Conservation (phyloP, 108 stramenopile species). For the Nannochloropsis oceanica region DNA sequence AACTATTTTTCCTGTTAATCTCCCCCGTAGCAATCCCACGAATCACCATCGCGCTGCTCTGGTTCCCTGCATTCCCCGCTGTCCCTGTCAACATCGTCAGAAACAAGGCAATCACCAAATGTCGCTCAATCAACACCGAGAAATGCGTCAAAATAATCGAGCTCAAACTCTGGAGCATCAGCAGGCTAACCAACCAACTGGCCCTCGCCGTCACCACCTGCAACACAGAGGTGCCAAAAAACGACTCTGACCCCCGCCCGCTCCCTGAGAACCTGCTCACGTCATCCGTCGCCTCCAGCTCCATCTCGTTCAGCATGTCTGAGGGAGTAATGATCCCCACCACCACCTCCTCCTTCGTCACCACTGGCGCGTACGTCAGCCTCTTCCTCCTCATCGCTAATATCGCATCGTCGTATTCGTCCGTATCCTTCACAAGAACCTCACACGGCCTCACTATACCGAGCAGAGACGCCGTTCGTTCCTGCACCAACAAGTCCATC, state of each 20-base stretch:
- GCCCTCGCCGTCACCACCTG: constrained; percentile 4
- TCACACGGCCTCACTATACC: background rate
- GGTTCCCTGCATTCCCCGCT: constrained; percentile 38
- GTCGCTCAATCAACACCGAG: background rate
- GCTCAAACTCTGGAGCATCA: constrained; percentile 25
- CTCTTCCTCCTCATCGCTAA: background rate
- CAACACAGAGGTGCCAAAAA: constrained; percentile 21
- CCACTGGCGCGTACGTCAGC: constrained; percentile 10
- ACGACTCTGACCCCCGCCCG: constrained; percentile 20
- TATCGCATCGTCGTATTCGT: background rate
- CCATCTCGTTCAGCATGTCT: constrained; percentile 7
- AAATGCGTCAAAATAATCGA: constrained; percentile 27
- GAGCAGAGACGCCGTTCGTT: background rate
- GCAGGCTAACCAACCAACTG: constrained; percentile 24
- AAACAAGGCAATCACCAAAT: constrained; percentile 36
- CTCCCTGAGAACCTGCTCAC: constrained; percentile 21
- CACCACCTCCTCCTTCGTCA: constrained; percentile 14
- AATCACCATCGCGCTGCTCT: constrained; percentile 19
- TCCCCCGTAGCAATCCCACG: constrained; percentile 38
- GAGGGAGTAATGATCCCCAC: constrained; percentile 19
- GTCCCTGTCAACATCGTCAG: constrained; percentile 42
- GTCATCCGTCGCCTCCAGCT: constrained; percentile 26
- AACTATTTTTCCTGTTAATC: constrained; percentile 6
- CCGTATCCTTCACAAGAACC: background rate
- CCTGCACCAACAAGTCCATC: background rate